Base-by-base conservation (phyloP, 768 basidiomycete genomes). In the Leccinum sublutescens region DNA sequence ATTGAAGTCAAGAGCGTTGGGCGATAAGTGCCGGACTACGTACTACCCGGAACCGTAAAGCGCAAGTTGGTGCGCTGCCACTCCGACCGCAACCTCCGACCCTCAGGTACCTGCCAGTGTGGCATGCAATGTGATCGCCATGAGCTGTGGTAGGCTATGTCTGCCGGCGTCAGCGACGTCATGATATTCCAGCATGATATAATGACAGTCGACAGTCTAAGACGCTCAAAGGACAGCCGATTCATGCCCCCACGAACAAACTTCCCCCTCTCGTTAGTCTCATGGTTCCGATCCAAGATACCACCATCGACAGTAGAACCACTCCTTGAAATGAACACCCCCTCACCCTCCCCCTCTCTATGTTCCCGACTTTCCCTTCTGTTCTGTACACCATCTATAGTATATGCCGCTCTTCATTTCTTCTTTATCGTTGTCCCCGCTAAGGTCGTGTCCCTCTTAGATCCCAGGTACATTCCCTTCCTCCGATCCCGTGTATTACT, bases 1-100 rank as follows among this genome's bases (percentile, higher is more conserved):
- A 98, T 98, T 14, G 47, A 9, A 43, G 40, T 59, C 14, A 14
- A 7, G 7, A 12, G 17, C 12, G 19, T 29, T 31, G 29, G 10
- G 29, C 29, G 29, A 31, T 33, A 33, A 31, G 25, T 27, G 25
- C 25, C 25, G 25, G 25, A 27, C 25, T 11, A 17, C 8, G 31
- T 11, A 33, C 10, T 33, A 33, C 11, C 11, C 19, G 47, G 47
- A 48, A 48, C 40, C 40, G n/a, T 11, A 43, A 43, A 17, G n/a
- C 19, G 40, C 8, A 27, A 27, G 25, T 40, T 38, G 36, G 15
- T 38, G 12, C 34, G 34, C 34, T 36, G 36, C 36, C 15, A 38
- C 36, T 40, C 38, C 11, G 31, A 33, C 31, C 38, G 17, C 17
- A 40, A n/a, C 36, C 11, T 38, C 36, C 15, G 36, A 27, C 25